Evolutionary conservation across 306 rosid species (phyloP), one percentile per base, ranked within the genome.

Genomic region (Astragalus glycyphyllos): DNA sequence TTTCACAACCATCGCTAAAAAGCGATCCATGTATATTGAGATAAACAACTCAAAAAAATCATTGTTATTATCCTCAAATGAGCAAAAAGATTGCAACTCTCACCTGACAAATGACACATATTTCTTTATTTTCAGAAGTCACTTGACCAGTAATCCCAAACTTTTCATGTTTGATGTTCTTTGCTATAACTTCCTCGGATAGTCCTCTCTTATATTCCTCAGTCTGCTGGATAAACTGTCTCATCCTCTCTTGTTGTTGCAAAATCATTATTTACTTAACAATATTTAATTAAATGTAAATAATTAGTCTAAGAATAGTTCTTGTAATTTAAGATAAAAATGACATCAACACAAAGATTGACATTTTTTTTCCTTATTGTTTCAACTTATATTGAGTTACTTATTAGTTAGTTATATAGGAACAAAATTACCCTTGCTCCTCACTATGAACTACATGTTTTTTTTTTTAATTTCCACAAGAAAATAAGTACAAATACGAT

Each of bases 61-160:
- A 1, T 35, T 6, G 40, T 35, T 6, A 8, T 35, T 35, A 35
- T 7, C 40, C 40, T 40, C 2, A 40, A 7, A 40, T 40, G 45
- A 40, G 8, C 9, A 9, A 40, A 40, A 40, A 40, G 11, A 7
- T 7, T 40, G 48, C 13, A 42, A 23, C 15, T 13, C 82, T 58
- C n/a, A 79, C 83, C 83, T 29, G 75, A 59, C 83, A 79, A 11
- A 79, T 67, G 65, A 57, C 16, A 51, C 83, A 79, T 5, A 4
- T 14, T 38, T 72, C 73, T 11, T 32, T 65, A 9, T 29, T 54
- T 26, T 9, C 71, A 1, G 9, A 44, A 58, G 75, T 47, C 35
- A 11, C 69, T 4, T 23, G 42, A 8, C 20, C 11, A 7, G 29
- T 12, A 32, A 23, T 1, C 48, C 48, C 42, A 23, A 55, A 65